A percentile compares a stretch with the other conserved stretches of the same genome.
Evolutionary conservation across 345 rosid species (phyloP).

Genomic region (Garcia nutans): DNA sequence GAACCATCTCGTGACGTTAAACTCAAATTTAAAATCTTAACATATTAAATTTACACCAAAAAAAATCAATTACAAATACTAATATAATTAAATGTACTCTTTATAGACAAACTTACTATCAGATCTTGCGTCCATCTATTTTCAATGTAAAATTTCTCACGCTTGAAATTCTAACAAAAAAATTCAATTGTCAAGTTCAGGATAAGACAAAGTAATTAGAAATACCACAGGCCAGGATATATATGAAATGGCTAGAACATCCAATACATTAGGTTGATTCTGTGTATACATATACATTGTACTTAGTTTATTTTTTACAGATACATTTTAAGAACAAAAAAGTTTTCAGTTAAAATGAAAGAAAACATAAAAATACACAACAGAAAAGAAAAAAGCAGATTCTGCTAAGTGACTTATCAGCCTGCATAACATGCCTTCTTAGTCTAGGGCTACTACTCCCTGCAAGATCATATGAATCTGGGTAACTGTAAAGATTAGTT

Average conservation of each 20-base stretch:
- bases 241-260: background rate
- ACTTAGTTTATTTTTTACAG: background rate
- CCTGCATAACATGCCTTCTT: slow-evolving; percentile 71
- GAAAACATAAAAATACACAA: slow-evolving; percentile 61
- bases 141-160: too few relatives aligned
- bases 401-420: slow-evolving; percentile 69
- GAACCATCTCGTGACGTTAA: too few relatives aligned
- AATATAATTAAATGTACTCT: too few relatives aligned
- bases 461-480: slow-evolving; percentile 49
- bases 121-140: too few relatives aligned
- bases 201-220: slow-evolving; percentile 10
- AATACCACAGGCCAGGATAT: slow-evolving; percentile 17
- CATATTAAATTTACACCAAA: too few relatives aligned
- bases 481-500: slow-evolving; percentile 44
- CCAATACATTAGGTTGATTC: slow-evolving; percentile 15
- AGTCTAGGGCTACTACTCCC: slow-evolving; percentile 55
- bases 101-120: too few relatives aligned
- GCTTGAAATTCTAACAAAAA: too few relatives aligned
- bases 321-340: slow-evolving; percentile 3
- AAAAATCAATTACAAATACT: too few relatives aligned
- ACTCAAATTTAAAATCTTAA: too few relatives aligned
- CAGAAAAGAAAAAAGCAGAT: slow-evolving; percentile 73
- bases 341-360: slow-evolving; percentile 51
- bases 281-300: background rate
- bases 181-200: background rate